Conservation (phyloP, 192 early-diverging fungal species). For the Funneliformis mosseae region DNA sequence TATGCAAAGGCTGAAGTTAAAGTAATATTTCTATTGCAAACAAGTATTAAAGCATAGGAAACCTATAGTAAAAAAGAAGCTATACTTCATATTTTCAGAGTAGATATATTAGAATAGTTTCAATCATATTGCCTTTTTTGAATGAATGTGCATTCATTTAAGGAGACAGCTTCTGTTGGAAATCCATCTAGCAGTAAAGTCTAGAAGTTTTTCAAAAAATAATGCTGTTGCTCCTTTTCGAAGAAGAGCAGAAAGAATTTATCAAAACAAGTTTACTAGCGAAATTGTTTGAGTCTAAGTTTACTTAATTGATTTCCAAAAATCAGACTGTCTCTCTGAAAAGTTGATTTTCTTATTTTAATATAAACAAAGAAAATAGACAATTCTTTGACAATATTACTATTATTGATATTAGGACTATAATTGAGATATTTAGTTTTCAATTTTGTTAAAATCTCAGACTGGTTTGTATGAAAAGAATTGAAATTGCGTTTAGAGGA, state of each 20-base stretch:
- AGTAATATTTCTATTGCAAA: constrained; percentile 58
- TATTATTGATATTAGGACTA: too few species aligned
- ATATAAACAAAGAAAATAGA: too few species aligned
- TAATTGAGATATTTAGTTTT: too few species aligned
- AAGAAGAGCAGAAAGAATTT: constrained; percentile 51
- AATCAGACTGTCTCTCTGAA: constrained; percentile 57
- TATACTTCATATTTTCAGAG: not conserved
- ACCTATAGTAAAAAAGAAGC: not conserved
- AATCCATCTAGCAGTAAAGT: too few species aligned
- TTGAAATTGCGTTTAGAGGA: constrained; percentile 90
- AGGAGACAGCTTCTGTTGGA: too few species aligned
- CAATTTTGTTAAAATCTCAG: too few species aligned
- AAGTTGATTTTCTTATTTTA: too few species aligned
- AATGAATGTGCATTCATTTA: constrained; percentile 22
- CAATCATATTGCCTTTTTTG: not conserved
- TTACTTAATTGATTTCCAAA: constrained; percentile 63
- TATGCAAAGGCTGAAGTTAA: constrained; percentile 86
- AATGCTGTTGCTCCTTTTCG: constrained; percentile 45
- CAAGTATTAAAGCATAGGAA: constrained; percentile 30
- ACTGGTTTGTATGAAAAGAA: constrained; percentile 67
- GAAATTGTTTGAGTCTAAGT: constrained; percentile 71
- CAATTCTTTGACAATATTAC: too few species aligned
- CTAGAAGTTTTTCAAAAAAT: constrained; percentile 30
- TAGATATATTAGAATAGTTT: not conserved
- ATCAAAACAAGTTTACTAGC: constrained; percentile 68